Conservation (phyloP, 371 early-diverging fungal species). For the Circinella umbellata region DNA sequence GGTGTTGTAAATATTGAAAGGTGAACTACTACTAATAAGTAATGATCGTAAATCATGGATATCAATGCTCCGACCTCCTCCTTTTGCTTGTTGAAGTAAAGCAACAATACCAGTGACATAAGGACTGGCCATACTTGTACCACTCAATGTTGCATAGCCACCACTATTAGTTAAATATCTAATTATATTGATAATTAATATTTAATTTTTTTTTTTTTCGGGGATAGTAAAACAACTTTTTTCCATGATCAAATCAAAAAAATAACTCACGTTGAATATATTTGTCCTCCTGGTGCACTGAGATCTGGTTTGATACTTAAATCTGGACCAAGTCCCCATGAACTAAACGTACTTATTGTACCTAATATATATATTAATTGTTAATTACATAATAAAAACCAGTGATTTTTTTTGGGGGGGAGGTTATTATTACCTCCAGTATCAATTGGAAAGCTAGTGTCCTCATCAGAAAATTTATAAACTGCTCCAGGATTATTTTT, state of each 20-base stretch:
- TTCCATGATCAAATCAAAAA: not conserved
- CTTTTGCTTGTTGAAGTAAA: conserved; percentile 44
- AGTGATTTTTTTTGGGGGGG: not conserved
- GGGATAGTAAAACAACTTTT: not conserved
- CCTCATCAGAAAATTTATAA: conserved; percentile 26
- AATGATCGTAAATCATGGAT: conserved; percentile 32
- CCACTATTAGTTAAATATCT: conserved; percentile 40
- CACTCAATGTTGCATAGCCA: conserved; percentile 50
- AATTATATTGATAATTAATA: not conserved
- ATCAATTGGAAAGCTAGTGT: conserved; percentile 31
- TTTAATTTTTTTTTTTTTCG: not conserved
- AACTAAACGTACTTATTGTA: conserved; percentile 50
- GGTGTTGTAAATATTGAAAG: conserved; percentile 37
- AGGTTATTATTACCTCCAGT: conserved; percentile 31
- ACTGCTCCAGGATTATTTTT: conserved; percentile 6
- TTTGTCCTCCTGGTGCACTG: conserved; percentile 75
- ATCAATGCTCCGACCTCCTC: conserved; percentile 31
- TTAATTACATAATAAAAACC: too few relatives aligned
- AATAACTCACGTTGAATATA: conserved; percentile 67
- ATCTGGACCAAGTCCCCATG: conserved; percentile 76
- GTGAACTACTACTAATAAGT: conserved; percentile 60
- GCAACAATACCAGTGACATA: conserved; percentile 75
- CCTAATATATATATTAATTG: conserved; percentile 10
- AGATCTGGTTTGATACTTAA: conserved; percentile 76
- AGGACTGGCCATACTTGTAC: conserved; percentile 79